These are phyloP conservation scores for Adenanthera pavonina DNA, from an alignment of 306 rosid genomes.

Conservation along the genomic window DNA sequence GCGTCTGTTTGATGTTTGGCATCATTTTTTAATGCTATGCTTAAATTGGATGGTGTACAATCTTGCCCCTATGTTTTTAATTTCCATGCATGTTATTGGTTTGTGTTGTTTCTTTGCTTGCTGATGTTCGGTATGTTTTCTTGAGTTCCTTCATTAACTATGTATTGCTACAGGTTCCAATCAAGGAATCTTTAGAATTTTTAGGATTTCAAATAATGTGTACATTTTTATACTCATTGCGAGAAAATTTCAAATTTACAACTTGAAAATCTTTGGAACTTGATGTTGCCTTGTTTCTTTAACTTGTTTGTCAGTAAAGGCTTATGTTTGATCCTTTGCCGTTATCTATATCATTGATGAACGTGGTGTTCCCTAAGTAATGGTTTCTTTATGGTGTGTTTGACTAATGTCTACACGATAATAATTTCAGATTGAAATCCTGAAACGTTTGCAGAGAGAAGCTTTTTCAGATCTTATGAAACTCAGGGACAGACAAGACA, in stretches of 20 bases:
- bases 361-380: conserved; percentile 13
- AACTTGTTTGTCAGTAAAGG: neutral
- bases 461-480: conserved; percentile 87
- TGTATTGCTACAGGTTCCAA: neutral
- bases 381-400: conserved; percentile 12
- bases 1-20: neutral
- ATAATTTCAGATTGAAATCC: conserved; percentile 73
- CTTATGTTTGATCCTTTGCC: neutral
- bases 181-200: neutral
- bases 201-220: neutral
- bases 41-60: neutral
- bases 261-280: neutral
- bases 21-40: neutral
- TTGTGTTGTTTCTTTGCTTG: neutral
- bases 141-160: neutral
- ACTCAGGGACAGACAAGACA: conserved; percentile 91
- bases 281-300: neutral
- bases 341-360: neutral
- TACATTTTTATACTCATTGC: neutral
- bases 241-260: neutral
- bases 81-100: neutral
- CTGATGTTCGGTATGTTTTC: neutral
- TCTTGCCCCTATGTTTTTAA: neutral
- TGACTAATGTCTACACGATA: conserved; percentile 15
- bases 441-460: conserved; percentile 90